Evolutionary conservation across 2,329 filamentous ascomycete genomes (phyloP).

Genomic region (Cercospora zeae-maydis): DNA sequence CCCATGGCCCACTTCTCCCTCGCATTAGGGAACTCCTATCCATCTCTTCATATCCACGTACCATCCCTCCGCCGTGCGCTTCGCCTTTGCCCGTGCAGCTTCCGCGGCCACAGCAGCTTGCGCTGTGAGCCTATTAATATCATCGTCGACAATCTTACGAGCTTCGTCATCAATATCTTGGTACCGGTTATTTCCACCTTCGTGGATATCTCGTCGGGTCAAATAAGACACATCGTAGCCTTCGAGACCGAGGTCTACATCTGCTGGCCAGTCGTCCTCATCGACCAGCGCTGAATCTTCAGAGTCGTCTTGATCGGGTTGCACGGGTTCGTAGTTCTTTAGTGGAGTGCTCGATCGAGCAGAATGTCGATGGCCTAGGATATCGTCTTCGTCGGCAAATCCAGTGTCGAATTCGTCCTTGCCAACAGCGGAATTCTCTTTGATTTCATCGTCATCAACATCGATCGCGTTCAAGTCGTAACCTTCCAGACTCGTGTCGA

Average conservation of each 20-base stretch:
- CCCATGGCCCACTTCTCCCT: not conserved
- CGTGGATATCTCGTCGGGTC: not conserved
- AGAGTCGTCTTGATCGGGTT: not conserved
- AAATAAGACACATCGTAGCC: not conserved
- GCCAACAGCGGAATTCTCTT: not conserved
- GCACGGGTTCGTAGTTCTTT: not conserved
- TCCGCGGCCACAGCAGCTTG: not conserved
- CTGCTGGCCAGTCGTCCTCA: not conserved
- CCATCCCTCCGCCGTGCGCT: not conserved
- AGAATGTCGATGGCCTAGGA: not conserved
- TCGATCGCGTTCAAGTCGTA: constrained; percentile 8
- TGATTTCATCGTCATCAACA: constrained; percentile 1
- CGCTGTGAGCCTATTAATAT: not conserved
- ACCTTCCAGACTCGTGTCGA: constrained; percentile 12
- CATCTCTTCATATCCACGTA: constrained; percentile 8
- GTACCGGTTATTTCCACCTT: constrained; percentile 3
- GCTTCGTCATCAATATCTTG: not conserved
- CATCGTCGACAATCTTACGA: not conserved
- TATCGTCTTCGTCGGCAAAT: not conserved
- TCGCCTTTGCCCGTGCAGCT: not conserved
- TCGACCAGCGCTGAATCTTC: not conserved
- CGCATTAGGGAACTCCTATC: not conserved
- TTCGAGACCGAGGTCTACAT: not conserved
- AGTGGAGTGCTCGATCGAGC: not conserved
- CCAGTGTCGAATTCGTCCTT: not conserved